Percentiles rank a stretch among this genome's conserved stretches.
phyloP scores from a whole-genome alignment of 129 eudicot species.

The Oenanthe sinensis region DNA sequence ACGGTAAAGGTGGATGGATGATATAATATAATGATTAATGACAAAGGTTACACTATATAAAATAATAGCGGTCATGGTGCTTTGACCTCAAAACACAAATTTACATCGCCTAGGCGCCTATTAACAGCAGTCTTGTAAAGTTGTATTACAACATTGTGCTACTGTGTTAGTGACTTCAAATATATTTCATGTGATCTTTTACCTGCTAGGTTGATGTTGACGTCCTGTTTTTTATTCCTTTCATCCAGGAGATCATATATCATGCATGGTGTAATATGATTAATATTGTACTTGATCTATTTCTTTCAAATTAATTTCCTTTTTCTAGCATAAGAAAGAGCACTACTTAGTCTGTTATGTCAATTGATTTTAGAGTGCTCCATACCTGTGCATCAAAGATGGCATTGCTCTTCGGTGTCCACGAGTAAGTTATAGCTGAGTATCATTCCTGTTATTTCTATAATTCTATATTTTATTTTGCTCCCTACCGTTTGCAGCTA shows the following conservation, averaged over 20 bases:
- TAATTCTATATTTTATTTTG: not conserved
- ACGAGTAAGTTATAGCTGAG: slow-evolving; percentile 37
- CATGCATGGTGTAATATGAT: not conserved
- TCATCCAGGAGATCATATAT: not conserved
- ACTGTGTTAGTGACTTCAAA: too few species aligned
- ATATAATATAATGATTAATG: too few species aligned
- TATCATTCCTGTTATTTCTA: not conserved
- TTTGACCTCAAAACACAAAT: too few species aligned
- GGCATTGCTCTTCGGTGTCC: slow-evolving; percentile 83
- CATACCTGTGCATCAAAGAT: slow-evolving; percentile 90
- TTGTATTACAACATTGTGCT: too few species aligned
- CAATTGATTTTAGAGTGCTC: slow-evolving; percentile 57
- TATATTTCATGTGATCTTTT: not conserved
- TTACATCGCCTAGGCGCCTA: too few species aligned
- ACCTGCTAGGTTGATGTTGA: not conserved
- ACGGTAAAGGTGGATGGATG: too few species aligned
- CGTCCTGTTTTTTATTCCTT: not conserved
- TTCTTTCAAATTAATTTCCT: not conserved
- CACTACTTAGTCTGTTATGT: slow-evolving; percentile 10
- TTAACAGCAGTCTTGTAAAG: too few species aligned
- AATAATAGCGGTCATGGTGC: too few species aligned
- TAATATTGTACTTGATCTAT: not conserved
- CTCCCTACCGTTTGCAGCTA: not conserved
- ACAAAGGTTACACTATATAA: too few species aligned
- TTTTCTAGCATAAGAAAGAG: not conserved